Evolutionary conservation across 2,329 filamentous ascomycete genomes (phyloP).

Genomic region (Diaporthe sp.): DNA sequence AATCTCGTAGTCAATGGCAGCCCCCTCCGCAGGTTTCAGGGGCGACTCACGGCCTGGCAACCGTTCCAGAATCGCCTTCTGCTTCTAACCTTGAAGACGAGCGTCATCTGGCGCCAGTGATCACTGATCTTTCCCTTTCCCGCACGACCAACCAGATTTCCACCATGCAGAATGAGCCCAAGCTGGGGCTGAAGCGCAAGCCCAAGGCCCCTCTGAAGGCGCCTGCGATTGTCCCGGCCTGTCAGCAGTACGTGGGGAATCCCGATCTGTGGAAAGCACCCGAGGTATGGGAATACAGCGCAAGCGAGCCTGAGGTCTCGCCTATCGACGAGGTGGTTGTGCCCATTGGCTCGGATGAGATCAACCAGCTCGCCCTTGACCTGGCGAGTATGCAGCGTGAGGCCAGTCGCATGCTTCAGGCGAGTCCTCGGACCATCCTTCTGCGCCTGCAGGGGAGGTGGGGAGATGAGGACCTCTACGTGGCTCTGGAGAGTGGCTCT

Average conservation of each 20-base stretch:
- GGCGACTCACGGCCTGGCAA: neutral
- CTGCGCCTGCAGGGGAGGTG: slow-evolving; percentile 65
- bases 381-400: slow-evolving; percentile 60
- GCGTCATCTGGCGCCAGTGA: slow-evolving; percentile 15
- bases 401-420: slow-evolving; percentile 64
- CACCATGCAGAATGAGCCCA: slow-evolving; percentile 25
- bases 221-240: slow-evolving; percentile 24
- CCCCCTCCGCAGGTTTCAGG: neutral
- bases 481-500: neutral
- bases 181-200: slow-evolving; percentile 38
- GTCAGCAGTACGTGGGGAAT: slow-evolving; percentile 24
- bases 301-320: slow-evolving; percentile 29
- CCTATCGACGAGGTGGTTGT: slow-evolving; percentile 3
- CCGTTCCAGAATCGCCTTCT: slow-evolving; percentile 8
- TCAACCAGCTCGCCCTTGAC: slow-evolving; percentile 43
- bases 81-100: neutral
- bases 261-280: slow-evolving; percentile 36
- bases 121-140: slow-evolving; percentile 10
- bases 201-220: slow-evolving; percentile 42
- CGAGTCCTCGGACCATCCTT: slow-evolving; percentile 62
- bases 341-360: slow-evolving; percentile 27
- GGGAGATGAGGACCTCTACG: slow-evolving; percentile 42
- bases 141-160: neutral
- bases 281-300: slow-evolving; percentile 31
- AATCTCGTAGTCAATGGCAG: neutral